phyloP scores from a whole-genome alignment of 441 rosid species.

The Theobroma grandiflorum region DNA sequence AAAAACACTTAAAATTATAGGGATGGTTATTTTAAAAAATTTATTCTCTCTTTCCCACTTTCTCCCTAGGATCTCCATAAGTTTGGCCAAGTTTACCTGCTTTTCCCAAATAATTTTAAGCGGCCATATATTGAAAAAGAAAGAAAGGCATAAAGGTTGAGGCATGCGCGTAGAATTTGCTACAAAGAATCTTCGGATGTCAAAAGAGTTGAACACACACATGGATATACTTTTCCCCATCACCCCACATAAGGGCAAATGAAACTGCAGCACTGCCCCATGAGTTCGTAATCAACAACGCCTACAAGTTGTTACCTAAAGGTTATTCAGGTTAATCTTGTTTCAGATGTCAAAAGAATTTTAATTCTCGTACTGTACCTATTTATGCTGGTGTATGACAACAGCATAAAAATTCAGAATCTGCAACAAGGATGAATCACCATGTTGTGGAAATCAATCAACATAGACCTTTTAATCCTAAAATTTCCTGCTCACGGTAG shows the following conservation, averaged over 20 bases:
- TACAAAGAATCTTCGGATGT: slow-evolving; percentile 11
- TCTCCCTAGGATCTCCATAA: background rate
- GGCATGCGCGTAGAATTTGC: background rate
- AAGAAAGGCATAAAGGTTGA: background rate
- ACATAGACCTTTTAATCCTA: background rate
- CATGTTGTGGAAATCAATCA: background rate
- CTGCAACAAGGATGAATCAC: slow-evolving; percentile 7
- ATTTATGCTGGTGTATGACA: slow-evolving; percentile 5
- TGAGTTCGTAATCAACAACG: too few species aligned
- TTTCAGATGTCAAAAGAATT: background rate
- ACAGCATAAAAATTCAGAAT: background rate
- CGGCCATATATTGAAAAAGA: too few species aligned
- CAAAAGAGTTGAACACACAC: slow-evolving; percentile 10
- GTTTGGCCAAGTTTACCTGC: background rate
- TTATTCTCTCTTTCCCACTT: background rate
- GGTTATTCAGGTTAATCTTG: background rate
- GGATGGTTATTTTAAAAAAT: too few species aligned
- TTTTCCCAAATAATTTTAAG: background rate
- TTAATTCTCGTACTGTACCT: background rate
- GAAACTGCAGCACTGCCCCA: background rate
- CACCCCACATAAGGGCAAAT: background rate
- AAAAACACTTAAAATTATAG: too few species aligned
- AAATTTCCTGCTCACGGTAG: slow-evolving; percentile 30
- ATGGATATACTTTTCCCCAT: background rate
- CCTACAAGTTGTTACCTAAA: background rate